These are phyloP conservation scores for Tilletia caries DNA, from an alignment of 1,284 basidiomycete genomes.

Conservation along the genomic window DNA sequence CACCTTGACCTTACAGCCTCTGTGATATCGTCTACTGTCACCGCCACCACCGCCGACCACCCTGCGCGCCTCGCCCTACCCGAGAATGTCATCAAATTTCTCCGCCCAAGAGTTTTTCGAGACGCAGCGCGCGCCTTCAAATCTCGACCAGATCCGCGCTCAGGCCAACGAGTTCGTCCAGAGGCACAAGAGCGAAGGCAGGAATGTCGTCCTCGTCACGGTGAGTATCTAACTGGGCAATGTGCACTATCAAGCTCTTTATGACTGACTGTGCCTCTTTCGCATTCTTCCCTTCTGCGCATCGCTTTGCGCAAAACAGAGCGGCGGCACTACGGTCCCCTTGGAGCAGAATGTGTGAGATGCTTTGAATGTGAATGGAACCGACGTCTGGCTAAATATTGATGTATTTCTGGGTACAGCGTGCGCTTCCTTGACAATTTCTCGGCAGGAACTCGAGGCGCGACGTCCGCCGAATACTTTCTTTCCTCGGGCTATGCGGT, in stretches of 20 bases:
- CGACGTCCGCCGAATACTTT: conserved; percentile 97
- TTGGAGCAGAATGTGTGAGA: conserved; percentile 44
- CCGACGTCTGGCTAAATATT: conserved; percentile 1
- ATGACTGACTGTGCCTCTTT: not conserved
- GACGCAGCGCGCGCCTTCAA: conserved; percentile 32
- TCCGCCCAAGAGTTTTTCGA: conserved; percentile 37
- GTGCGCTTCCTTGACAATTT: conserved; percentile 99
- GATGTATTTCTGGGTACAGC: conserved; percentile 57
- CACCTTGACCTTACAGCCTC: not conserved
- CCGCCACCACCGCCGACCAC: not conserved
- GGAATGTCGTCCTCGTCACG: conserved; percentile 86
- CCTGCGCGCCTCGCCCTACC: too few relatives aligned
- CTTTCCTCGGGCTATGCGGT: conserved; percentile 87
- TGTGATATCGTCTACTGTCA: too few relatives aligned
- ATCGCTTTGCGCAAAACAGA: conserved; percentile 23
- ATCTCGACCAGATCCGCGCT: conserved; percentile 25
- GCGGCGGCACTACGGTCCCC: conserved; percentile 51
- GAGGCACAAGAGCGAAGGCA: conserved; percentile 64
- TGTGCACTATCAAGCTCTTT: conserved; percentile 3
- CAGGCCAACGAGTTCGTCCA: conserved; percentile 63
- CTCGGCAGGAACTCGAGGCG: conserved; percentile 93
- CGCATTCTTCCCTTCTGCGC: conserved; percentile 17
- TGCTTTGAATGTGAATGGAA: not conserved
- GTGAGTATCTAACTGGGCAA: conserved; percentile 60
- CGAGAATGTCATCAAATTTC: conserved; percentile 13